These are phyloP conservation scores for Rhypophila decipiens DNA, from an alignment of 495 filamentous ascomycete genomes.

Conservation along the genomic window DNA sequence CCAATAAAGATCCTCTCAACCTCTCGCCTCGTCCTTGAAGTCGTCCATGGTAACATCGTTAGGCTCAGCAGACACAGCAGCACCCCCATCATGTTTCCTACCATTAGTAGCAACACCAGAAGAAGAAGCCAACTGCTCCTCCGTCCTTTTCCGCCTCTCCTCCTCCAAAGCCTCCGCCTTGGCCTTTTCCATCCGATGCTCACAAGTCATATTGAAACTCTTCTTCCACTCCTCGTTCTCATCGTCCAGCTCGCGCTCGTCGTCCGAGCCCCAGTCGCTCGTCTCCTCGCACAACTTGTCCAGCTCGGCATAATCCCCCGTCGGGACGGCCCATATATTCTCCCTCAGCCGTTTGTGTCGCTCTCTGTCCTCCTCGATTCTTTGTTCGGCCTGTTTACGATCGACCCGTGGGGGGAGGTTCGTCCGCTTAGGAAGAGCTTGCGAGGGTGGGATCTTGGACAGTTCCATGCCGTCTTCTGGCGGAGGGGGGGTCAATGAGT, in stretches of 20 bases:
- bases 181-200: slow-evolving; percentile 15
- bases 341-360: slow-evolving; percentile 86
- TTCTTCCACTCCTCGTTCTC: slow-evolving; percentile 55
- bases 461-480: slow-evolving; percentile 14
- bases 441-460: slow-evolving; percentile 23
- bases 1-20: too few species aligned
- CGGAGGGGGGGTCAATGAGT: slow-evolving; percentile 32
- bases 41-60: too few species aligned
- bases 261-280: slow-evolving; percentile 79
- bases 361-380: slow-evolving; percentile 95
- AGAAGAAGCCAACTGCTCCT: too few species aligned
- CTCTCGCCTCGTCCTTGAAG: too few species aligned
- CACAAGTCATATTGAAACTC: slow-evolving; percentile 7
- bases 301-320: slow-evolving; percentile 61
- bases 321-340: slow-evolving; percentile 77
- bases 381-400: slow-evolving; percentile 83
- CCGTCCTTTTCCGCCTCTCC: too few species aligned
- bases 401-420: slow-evolving; percentile 46
- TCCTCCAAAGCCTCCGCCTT: too few species aligned
- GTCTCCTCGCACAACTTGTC: slow-evolving; percentile 64
- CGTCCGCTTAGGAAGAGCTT: slow-evolving; percentile 25
- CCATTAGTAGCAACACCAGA: too few species aligned
- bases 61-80: too few species aligned
- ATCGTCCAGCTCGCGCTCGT: slow-evolving; percentile 63
- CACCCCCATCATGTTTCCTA: too few species aligned